Conservation (phyloP, 768 basidiomycete species). For the Suillus subalutaceus region DNA sequence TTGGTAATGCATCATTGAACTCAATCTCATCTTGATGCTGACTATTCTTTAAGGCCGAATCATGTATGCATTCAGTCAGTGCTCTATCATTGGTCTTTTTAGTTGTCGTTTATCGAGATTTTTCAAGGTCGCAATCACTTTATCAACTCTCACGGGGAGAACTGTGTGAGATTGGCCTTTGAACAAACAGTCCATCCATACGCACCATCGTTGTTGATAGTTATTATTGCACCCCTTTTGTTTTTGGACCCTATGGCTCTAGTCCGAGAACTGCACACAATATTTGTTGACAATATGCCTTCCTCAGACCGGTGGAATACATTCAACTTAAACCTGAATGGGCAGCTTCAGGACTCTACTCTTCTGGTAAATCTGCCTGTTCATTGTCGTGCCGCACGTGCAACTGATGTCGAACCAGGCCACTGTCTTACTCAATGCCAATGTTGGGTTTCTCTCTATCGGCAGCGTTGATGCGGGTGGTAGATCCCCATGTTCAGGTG, state of each 20-base stretch:
- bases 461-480: slow-evolving; percentile 35
- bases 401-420: slow-evolving; percentile 32
- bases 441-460: slow-evolving; percentile 57
- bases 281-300: slow-evolving; percentile 52
- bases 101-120: not conserved
- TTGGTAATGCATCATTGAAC: slow-evolving; percentile 19
- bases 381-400: not conserved
- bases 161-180: slow-evolving; percentile 43
- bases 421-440: slow-evolving; percentile 53
- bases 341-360: slow-evolving; percentile 55
- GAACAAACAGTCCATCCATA: slow-evolving; percentile 36
- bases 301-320: slow-evolving; percentile 44
- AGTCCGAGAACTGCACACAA: slow-evolving; percentile 44
- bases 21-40: slow-evolving; percentile 5
- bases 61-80: slow-evolving; percentile 34
- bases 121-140: slow-evolving; percentile 37
- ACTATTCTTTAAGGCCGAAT: slow-evolving; percentile 29
- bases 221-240: slow-evolving; percentile 41
- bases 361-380: slow-evolving; percentile 46
- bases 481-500: slow-evolving; percentile 36
- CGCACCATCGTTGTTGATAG: slow-evolving; percentile 40
- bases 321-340: slow-evolving; percentile 46
- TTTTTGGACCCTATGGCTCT: slow-evolving; percentile 56
- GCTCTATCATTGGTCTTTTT: not conserved
- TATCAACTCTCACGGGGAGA: slow-evolving; percentile 46